These are phyloP conservation scores for Aureobasidium sp. DNA, from an alignment of 2,329 filamentous ascomycete genomes.

Conservation along the genomic window DNA sequence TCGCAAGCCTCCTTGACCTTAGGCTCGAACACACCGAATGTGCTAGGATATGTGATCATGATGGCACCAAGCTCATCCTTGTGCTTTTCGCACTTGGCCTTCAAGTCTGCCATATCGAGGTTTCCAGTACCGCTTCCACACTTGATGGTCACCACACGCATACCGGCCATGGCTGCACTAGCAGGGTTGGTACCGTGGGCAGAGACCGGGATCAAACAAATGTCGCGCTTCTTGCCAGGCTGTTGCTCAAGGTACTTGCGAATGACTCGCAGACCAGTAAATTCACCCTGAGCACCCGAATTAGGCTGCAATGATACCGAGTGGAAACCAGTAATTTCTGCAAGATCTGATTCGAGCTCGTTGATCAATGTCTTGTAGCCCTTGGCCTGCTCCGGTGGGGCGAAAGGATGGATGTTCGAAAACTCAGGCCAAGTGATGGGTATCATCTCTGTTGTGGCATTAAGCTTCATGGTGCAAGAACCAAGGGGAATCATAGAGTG, in stretches of 20 bases:
- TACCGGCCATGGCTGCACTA: slow-evolving; percentile 89
- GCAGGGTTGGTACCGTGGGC: slow-evolving; percentile 95
- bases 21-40: slow-evolving; percentile 91
- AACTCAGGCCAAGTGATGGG: slow-evolving; percentile 72
- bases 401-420: slow-evolving; percentile 74
- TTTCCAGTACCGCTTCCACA: slow-evolving; percentile 84
- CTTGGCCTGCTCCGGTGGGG: slow-evolving; percentile 53
- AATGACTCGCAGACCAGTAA: slow-evolving; percentile 81
- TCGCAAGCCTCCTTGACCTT: slow-evolving; percentile 77
- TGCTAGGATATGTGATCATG: slow-evolving; percentile 96
- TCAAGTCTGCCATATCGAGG: slow-evolving; percentile 76
- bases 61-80: slow-evolving; percentile 79
- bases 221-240: slow-evolving; percentile 65
- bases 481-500: slow-evolving; percentile 98
- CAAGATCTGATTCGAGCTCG: slow-evolving; percentile 67
- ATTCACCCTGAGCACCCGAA: slow-evolving; percentile 92
- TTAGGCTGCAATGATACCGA: slow-evolving; percentile 89
- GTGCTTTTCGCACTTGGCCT: slow-evolving; percentile 83
- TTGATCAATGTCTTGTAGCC: slow-evolving; percentile 66
- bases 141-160: slow-evolving; percentile 88
- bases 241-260: slow-evolving; percentile 72
- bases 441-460: slow-evolving; percentile 88
- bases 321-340: slow-evolving; percentile 81
- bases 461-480: slow-evolving; percentile 98
- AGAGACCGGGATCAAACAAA: slow-evolving; percentile 90